Conservation (phyloP, 495 filamentous ascomycete species). For the Cercophora newfieldiana region DNA sequence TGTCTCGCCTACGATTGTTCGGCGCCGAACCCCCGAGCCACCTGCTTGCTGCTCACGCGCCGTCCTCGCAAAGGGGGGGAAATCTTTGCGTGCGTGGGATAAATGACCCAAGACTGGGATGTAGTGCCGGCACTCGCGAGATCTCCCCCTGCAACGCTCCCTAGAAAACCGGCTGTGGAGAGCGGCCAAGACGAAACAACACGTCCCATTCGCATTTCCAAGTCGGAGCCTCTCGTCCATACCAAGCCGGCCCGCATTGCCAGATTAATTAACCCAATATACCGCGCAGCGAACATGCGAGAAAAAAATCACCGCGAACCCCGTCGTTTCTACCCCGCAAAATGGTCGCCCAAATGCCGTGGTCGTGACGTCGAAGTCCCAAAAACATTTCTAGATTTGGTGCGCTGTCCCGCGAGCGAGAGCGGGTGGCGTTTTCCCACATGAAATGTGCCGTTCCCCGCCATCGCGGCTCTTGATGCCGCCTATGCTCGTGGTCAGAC, state of each 20-base stretch:
- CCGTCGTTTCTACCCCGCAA: background rate
- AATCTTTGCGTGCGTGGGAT: constrained; percentile 22
- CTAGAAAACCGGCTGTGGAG: background rate
- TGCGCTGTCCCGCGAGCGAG: background rate
- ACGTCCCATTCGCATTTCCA: constrained; percentile 12
- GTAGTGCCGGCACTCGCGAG: constrained; percentile 21
- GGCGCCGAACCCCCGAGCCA: constrained; percentile 16
- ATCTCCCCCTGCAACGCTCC: background rate
- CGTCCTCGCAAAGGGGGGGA: constrained; percentile 13
- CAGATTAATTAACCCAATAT: constrained; percentile 26
- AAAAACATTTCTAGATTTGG: background rate
- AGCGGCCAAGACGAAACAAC: constrained; percentile 14
- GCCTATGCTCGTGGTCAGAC: background rate
- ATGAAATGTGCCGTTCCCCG: constrained; percentile 7
- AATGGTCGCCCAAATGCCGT: no score
- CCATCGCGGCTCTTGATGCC: constrained; percentile 3
- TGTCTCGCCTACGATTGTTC: background rate
- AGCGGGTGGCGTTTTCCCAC: constrained; percentile 1
- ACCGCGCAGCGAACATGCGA: background rate
- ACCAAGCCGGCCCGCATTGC: constrained; percentile 30
- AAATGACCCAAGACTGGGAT: constrained; percentile 27
- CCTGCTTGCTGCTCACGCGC: background rate
- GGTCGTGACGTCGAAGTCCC: background rate
- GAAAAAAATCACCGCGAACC: background rate
- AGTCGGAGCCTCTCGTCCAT: background rate